Evolutionary conservation across 352 stramenopile species (phyloP), one percentile per base, ranked within the genome.

Genomic region (Phytopythium kandeliae): DNA sequence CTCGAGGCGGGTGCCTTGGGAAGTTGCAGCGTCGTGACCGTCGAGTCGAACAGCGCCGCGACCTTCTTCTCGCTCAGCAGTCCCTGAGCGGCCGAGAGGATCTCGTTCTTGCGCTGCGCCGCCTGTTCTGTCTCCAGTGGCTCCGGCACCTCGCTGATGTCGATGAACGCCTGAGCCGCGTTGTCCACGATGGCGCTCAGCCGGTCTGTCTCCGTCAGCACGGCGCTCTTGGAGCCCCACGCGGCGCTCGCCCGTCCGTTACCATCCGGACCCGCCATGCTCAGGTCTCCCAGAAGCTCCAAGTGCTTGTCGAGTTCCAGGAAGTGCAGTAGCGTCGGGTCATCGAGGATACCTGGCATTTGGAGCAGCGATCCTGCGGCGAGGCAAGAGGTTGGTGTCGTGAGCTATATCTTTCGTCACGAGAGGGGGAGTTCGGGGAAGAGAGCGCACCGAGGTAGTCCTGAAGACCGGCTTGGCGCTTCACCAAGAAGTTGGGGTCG

Each of bases 91-190:
- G 66, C 75, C 28, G 55, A 67, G 44, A 86, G 68, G 51, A 90
- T 90, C 62, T 90, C 76, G 52, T 85, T 82, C 56, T 86, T 86
- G 52, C 77, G 76, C 53, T 90, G 79, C 51, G 74, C 73, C 46
- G 76, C 79, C 50, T 90, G 79, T 51, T 89, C 80, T 3, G 74
- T 71, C 58, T 92, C 81, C 4, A 92, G 73, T 19, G 81, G 81
- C 49, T 90, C 81, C 4, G 81, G 75, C 0, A 92, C 73, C 58
- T 92, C 78, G 43, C 75, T 89, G 42, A 92, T 85, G 50, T 92
- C 78, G 48, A 92, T 90, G 42, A 92, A 87, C 19, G 74, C 78
- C 62, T 90, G 78, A 35, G 74, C 74, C 12, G 78, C 76, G 44
- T 65, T 87, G 51, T 90, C 78, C 10, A 92, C 78, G 40, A 92